Base-by-base conservation (phyloP, 2,329 filamentous ascomycete species). In the Aphanocladium album region DNA sequence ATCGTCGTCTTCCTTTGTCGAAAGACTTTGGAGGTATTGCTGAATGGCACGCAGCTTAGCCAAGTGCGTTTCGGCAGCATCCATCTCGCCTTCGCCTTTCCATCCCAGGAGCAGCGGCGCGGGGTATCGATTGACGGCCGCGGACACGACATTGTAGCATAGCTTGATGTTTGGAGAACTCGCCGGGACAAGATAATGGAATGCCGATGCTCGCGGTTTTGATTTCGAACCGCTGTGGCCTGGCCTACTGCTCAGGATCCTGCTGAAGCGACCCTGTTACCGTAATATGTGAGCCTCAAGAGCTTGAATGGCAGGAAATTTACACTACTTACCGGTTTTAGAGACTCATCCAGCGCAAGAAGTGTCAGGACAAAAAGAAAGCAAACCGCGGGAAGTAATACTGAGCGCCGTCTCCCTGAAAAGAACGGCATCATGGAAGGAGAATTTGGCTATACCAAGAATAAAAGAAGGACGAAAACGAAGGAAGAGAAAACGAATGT, bases 1-100 rank as follows among this genome's bases (percentile, higher is more conserved):
- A 68, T 90, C 87, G 21, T 83, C 76, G 60, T 86, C 71, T 5
- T 72, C 67, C 9, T 63, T 66, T 2, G 57, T 35, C 9, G 62
- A 60, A 3, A 76, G 64, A 17, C 64, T 63, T 35, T 72, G 60
- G 16, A 77, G 66, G 57, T 77, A 76, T n/a, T 68, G 66, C 46
- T 71, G 61, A 16, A 76, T 70, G 49, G 70, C 66, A 51, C 73
- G 71, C 14, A 78, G 65, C 62, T 76, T 77, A 62, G 76, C 76
- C 27, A 78, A 67, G 57, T 77, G 76, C 5, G 73, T 73, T 12
- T 63, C 62, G 39, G 68, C 66, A 17, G 73, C 72, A 56, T 76
- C 69, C 57, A 74, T 69, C 30, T 73, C 64, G 1, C 71, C 74
- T 3, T 64, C 64, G 30, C 68, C 74, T 41, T 76, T 72, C 72